phyloP scores from a whole-genome alignment of 192 early-diverging fungal genomes.

The Coemansia reversa region DNA sequence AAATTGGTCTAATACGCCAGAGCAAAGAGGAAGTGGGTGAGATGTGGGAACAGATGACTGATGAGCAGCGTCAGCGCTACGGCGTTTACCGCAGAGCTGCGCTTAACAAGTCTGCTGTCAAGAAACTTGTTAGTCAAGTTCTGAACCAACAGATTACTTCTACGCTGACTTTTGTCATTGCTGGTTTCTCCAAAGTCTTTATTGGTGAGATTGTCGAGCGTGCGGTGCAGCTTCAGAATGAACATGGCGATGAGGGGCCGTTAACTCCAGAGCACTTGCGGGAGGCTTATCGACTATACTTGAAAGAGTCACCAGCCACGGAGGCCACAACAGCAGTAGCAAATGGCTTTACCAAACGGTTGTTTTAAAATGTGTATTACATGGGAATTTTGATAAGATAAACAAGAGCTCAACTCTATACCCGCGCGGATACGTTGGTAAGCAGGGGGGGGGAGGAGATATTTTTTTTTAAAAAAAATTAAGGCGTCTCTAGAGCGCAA shows the following conservation, averaged over 20 bases:
- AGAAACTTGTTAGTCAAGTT: slow-evolving; percentile 65
- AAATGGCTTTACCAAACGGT: slow-evolving; percentile 33
- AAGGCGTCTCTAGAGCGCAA: neutral
- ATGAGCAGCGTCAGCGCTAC: slow-evolving; percentile 75
- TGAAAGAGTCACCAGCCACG: slow-evolving; percentile 46
- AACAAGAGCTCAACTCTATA: neutral
- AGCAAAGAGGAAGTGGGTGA: slow-evolving; percentile 46
- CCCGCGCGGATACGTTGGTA: too few species aligned
- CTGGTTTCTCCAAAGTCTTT: slow-evolving; percentile 89
- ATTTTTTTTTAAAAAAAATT: too few species aligned
- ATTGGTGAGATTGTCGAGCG: slow-evolving; percentile 87
- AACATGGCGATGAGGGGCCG: slow-evolving; percentile 71
- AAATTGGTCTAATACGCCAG: slow-evolving; percentile 30
- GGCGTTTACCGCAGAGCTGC: slow-evolving; percentile 77
- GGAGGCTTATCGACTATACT: slow-evolving; percentile 80
- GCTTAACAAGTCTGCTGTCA: slow-evolving; percentile 73
- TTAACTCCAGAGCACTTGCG: slow-evolving; percentile 83
- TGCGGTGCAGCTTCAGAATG: slow-evolving; percentile 77
- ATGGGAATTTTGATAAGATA: neutral
- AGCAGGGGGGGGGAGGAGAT: too few species aligned
- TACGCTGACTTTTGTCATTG: slow-evolving; percentile 77
- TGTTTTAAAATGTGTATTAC: slow-evolving; percentile 28
- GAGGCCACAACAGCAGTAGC: neutral
- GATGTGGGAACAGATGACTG: slow-evolving; percentile 51
- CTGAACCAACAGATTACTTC: slow-evolving; percentile 71